These are phyloP conservation scores for Calonectria hawksworthii DNA, from an alignment of 2,329 filamentous ascomycete species.

Conservation along the genomic window DNA sequence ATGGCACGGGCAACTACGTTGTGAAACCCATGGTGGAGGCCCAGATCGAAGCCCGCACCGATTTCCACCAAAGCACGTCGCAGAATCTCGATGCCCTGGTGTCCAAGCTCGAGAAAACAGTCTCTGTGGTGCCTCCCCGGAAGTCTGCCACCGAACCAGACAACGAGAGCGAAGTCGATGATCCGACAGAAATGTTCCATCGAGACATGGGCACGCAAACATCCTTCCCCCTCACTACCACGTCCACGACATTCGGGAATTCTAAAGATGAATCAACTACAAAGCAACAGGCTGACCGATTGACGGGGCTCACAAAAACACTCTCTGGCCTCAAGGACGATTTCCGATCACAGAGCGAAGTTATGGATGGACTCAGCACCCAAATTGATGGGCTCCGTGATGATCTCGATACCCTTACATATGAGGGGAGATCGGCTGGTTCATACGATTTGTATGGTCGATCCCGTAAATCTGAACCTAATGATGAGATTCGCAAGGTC, in stretches of 20 bases:
- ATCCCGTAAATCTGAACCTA: conserved; percentile 64
- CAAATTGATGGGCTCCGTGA: conserved; percentile 72
- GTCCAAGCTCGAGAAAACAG: conserved; percentile 66
- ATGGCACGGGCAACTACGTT: conserved; percentile 79
- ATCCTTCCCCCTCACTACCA: conserved; percentile 53
- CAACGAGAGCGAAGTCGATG: conserved; percentile 64
- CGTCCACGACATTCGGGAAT: conserved; percentile 29
- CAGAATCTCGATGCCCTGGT: conserved; percentile 62
- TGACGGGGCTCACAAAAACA: conserved; percentile 59
- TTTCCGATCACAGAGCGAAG: conserved; percentile 60
- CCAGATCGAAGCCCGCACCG: conserved; percentile 65
- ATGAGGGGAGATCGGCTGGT: conserved; percentile 54
- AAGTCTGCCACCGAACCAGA: conserved; percentile 47
- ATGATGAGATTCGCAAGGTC: conserved; percentile 80
- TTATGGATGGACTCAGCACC: conserved; percentile 65
- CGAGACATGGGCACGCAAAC: conserved; percentile 87
- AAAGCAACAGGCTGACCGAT: conserved; percentile 57
- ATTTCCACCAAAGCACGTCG: conserved; percentile 65
- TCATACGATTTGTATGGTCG: conserved; percentile 59
- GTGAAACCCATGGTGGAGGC: conserved; percentile 72
- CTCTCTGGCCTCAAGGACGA: conserved; percentile 60
- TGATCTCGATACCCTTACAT: conserved; percentile 74
- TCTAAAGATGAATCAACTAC: conserved; percentile 44
- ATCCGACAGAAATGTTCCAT: conserved; percentile 85
- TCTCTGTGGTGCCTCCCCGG: conserved; percentile 71